Conservation (phyloP, 441 rosid genomes). For the Pelargonium myrrhifolium region DNA sequence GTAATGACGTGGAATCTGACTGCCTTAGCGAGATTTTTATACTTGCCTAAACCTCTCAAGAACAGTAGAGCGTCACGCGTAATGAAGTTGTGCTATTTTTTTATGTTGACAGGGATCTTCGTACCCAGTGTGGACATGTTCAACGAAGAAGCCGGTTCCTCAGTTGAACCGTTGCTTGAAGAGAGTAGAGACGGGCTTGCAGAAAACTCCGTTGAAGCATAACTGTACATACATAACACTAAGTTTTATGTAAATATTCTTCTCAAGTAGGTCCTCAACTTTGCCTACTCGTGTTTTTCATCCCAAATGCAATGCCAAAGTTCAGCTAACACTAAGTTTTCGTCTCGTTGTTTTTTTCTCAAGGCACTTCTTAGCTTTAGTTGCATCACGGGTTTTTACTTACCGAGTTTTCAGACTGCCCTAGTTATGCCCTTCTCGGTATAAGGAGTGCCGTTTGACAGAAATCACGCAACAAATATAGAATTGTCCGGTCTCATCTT, state of each 20-base stretch:
- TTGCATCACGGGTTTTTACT: too few species aligned
- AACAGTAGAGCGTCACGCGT: neutral
- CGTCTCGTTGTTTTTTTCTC: too few species aligned
- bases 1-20: neutral
- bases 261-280: neutral
- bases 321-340: neutral
- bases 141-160: slow-evolving; percentile 32
- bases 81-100: neutral
- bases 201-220: slow-evolving; percentile 17
- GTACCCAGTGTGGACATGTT: slow-evolving; percentile 43
- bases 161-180: slow-evolving; percentile 37
- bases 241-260: neutral
- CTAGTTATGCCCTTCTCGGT: too few species aligned
- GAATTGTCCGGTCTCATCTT: too few species aligned
- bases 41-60: neutral
- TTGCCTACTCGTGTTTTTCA: neutral
- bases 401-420: too few species aligned
- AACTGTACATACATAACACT: neutral
- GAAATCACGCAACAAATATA: too few species aligned
- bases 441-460: too few species aligned
- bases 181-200: slow-evolving; percentile 13
- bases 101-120: slow-evolving; percentile 47
- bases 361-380: too few species aligned
- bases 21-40: neutral
- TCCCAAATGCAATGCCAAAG: neutral